Base-by-base conservation (phyloP, 192 early-diverging fungal species). In the Coemansia sp. region DNA sequence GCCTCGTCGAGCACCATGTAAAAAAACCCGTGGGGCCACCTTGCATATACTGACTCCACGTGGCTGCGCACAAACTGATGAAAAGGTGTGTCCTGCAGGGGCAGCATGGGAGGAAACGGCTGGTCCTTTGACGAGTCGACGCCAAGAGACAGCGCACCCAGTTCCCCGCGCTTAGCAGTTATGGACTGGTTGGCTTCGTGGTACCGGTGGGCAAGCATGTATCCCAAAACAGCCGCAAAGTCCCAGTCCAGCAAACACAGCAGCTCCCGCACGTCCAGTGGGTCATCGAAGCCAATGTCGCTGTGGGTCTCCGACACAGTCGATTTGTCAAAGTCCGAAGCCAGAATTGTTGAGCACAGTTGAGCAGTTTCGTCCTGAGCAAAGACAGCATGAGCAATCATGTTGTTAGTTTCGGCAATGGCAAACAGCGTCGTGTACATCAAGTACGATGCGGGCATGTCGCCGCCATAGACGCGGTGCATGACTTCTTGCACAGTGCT, bases 1-100 rank as follows among this genome's bases (percentile, higher is more conserved):
- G 76, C 67, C 58, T 79, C 76, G 29, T 79, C 76, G 37, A 79
- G 69, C 8, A 79, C 76, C 76, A 79, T 79, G 53, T 79, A 74
- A 11, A 62, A 67, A 67, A 79, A 73, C 0, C 72, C 76, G 24
- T 79, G 54, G 0, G 70, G 71, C 76, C 76, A 79, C 25, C 17
- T 67, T 10, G 51, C 45, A 25, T 79, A 80, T 15, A 74, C 45
- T 7, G 61, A 24, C 0, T 38, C 10, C 4, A 80, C 68, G 23
- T 74, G 73, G 10, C 38, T 23, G 35, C 50, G 58, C 32, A 80
- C 57, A 35, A 60, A 71, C 43, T 65, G 56, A 54, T 80, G 77
- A 25, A 80, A 65, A 12, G 58, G 23, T 1, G 65, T 65, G 38
- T 80, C 77, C 14, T 65, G 68, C 29, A 74, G 17, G 9, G 71